Evolutionary conservation across 805 yeast genomes (phyloP).

Genomic region (Yarrowia yakushimensis): DNA sequence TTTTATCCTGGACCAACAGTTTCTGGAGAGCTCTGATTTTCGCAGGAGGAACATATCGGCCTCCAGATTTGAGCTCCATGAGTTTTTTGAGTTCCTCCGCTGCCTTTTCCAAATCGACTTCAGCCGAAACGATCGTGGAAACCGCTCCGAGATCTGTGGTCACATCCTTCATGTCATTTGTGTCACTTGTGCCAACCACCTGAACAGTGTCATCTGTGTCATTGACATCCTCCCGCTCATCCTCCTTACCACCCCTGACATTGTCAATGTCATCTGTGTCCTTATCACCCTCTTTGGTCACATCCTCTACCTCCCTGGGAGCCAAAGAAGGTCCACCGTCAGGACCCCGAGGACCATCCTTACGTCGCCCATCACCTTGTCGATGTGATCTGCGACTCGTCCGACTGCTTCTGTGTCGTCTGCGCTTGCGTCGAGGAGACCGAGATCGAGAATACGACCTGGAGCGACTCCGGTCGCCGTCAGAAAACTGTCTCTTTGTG

Average conservation of each 20-base stretch:
- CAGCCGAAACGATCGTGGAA: too few relatives aligned
- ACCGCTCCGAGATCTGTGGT: too few relatives aligned
- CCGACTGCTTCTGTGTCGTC: constrained; percentile 4
- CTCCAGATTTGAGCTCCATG: constrained; percentile 41
- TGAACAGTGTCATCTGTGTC: too few relatives aligned
- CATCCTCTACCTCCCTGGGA: neutral
- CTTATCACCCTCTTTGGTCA: neutral
- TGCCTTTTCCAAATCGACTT: neutral
- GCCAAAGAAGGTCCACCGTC: neutral
- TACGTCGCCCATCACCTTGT: neutral
- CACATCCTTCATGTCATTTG: neutral
- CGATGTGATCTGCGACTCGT: neutral
- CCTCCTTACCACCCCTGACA: neutral
- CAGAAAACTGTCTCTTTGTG: too few relatives aligned
- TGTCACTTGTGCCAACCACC: neutral
- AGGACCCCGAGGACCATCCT: constrained; percentile 5
- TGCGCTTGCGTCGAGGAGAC: neutral
- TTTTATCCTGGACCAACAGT: constrained; percentile 36
- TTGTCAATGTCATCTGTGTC: too few relatives aligned
- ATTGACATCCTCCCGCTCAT: neutral
- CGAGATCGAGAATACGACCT: neutral
- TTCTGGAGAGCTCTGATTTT: constrained; percentile 45
- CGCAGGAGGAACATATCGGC: constrained; percentile 55
- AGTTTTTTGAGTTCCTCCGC: constrained; percentile 8
- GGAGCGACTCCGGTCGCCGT: neutral